Evolutionary conservation across 768 basidiomycete species (phyloP), one percentile per base, ranked within the genome.

Genomic region (Leccinellum rugosiceps): DNA sequence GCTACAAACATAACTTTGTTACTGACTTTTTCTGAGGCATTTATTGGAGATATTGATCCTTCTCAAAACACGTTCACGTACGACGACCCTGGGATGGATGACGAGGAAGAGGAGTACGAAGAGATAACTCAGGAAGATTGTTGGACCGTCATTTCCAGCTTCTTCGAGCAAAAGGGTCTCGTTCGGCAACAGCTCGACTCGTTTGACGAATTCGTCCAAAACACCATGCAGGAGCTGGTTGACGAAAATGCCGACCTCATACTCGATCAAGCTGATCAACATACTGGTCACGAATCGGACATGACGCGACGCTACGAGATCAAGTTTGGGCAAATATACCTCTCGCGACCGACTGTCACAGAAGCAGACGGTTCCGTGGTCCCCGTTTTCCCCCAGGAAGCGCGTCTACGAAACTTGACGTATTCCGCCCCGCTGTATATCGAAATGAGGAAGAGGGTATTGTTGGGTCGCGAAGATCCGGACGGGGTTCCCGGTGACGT

Each of bases 181-280:
- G 97, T 98, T 53, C 85, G 93, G 49, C 97, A 99, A 71, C 97
- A 99, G 72, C 85, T 98, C 53, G 94, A 96, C 76, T 95, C 92
- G 11, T 99, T 96, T 74, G 94, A 99, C 71, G 96, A 98, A 76
- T 99, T 98, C 68, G 92, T 99, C 32, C 94, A 98, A 70, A 98
- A 98, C 65, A 98, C 94, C 14, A 97, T 99, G 94, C 96, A 98
- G 75, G 97, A 98, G 72, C 81, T 99, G 25, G 95, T 99, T 21
- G 97, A 98, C 71, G 97, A 99, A 76, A 92, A 92, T 62, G 77
- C 88, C n/a, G 92, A 93, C 66, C 84, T 99, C 68, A 94, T 96
- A 62, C 79, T 99, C 49, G 96, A 98, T 76, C 97, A 98, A 75
- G 90, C 90, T 52, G 89, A 92, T 72, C 97, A 99, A 74, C 94